Evolutionary conservation across 2,329 filamentous ascomycete genomes (phyloP), one percentile per base, ranked within the genome.

Genomic region (Septoria linicola): DNA sequence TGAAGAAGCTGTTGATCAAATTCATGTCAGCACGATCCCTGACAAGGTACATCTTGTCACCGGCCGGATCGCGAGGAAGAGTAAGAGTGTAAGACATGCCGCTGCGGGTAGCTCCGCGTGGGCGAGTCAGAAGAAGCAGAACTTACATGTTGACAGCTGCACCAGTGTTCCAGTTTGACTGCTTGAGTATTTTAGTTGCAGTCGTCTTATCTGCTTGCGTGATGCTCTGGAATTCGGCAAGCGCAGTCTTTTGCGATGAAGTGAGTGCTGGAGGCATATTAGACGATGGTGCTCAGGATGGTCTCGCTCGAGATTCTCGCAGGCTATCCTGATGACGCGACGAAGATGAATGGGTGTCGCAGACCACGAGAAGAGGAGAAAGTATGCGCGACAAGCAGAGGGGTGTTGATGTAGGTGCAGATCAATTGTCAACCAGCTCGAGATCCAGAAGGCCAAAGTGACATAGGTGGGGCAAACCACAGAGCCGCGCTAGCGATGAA

Each of bases 111-210:
- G 30, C 34, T 45, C 27, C 36, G 43, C 25, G 13, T n/a, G 13
- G 32, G 17, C 30, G 41, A 36, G 27, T 34, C 27, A 14, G 25
- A 34, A 17, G 19, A 40, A 14, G 25, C 21, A 17, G 19, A 40
- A 75, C 73, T 67, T 71, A 78, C 75, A 67, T 63, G 59, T 77
- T 76, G 20, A 76, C 68, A 25, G 75, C 75, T 13, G 61, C 62
- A 32, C 72, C 62, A 19, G 69, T 59, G 56, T 76, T 73, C 75
- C 75, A 78, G 42, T 66, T 69, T 53, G 72, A 63, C 53, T 67
- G 68, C 61, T 75, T 76, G 37, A 78, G 67, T 49, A 72, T 49
- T 63, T 75, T 67, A n/a, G 71, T 66, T 19, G 75, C 75, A 13
- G 69, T 71, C 36, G 65, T 73, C 58, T 70, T 69, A 54, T 78